Percentiles rank a stretch among this genome's conserved stretches.
These are phyloP conservation scores for Paramecium bursaria DNA, from an alignment of 73 alveolate genomes.

Conservation along the genomic window DNA sequence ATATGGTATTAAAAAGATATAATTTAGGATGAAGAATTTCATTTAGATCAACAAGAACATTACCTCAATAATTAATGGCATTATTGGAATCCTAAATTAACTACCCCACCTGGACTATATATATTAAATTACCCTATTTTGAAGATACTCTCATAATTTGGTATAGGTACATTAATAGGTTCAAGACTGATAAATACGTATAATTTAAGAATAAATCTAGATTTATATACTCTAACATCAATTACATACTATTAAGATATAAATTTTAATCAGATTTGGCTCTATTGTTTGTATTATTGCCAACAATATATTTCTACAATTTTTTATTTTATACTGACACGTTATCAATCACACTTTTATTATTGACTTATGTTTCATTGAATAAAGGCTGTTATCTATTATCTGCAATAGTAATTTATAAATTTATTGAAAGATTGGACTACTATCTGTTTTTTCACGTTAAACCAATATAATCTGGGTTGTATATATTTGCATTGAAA, in stretches of 20 bases:
- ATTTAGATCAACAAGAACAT: conserved; percentile 66
- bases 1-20: too few relatives aligned
- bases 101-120: conserved; percentile 75
- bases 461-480: conserved; percentile 73
- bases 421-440: conserved; percentile 34
- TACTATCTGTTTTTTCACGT: conserved; percentile 66
- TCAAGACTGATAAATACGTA: conserved; percentile 70
- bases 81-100: conserved; percentile 73
- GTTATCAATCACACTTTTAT: conserved; percentile 40
- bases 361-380: conserved; percentile 16
- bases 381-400: background rate
- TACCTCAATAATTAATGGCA: conserved; percentile 62
- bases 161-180: background rate
- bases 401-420: conserved; percentile 64
- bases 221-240: conserved; percentile 26
- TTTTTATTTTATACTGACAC: conserved; percentile 71
- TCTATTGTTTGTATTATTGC: conserved; percentile 41
- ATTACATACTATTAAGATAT: background rate
- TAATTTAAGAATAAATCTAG: background rate
- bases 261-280: background rate
- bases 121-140: conserved; percentile 45
- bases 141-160: conserved; percentile 5
- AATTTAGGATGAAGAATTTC: conserved; percentile 76
- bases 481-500: conserved; percentile 55
- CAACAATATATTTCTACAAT: conserved; percentile 69